Conservation (phyloP, 129 eudicot species). For the Flaveria robusta region DNA sequence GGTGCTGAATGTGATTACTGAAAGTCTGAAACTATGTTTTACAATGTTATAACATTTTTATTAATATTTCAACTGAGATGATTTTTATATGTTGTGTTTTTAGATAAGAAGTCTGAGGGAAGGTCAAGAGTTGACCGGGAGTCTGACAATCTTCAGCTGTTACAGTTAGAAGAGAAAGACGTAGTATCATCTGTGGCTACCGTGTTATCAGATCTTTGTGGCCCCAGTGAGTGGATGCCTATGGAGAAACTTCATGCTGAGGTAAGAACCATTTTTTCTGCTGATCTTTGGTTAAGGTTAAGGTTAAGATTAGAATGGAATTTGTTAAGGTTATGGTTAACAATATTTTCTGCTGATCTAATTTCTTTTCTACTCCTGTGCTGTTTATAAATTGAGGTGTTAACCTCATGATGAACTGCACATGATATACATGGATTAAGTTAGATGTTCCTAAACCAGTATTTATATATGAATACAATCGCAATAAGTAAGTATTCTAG, state of each 20-base stretch:
- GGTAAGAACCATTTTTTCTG: conserved; percentile 42
- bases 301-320: too few species aligned
- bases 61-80: background rate
- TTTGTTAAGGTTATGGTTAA: background rate
- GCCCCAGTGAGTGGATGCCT: conserved; percentile 99
- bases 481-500: background rate
- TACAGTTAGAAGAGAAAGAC: conserved; percentile 86
- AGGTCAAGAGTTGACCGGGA: conserved; percentile 82
- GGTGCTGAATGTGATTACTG: background rate
- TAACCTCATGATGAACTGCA: background rate
- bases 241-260: conserved; percentile 96
- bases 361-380: background rate
- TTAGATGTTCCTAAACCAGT: background rate
- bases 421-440: background rate
- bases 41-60: background rate
- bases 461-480: background rate
- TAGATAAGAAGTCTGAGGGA: conserved; percentile 82
- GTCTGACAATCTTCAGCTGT: conserved; percentile 80
- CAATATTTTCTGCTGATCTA: background rate
- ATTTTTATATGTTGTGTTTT: conserved; percentile 24
- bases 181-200: conserved; percentile 94
- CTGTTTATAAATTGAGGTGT: background rate
- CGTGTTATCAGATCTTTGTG: conserved; percentile 89
- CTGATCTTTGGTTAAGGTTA: background rate
- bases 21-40: background rate